Base-by-base conservation (phyloP, 106 monocot species). In the Triglochin maritima region DNA sequence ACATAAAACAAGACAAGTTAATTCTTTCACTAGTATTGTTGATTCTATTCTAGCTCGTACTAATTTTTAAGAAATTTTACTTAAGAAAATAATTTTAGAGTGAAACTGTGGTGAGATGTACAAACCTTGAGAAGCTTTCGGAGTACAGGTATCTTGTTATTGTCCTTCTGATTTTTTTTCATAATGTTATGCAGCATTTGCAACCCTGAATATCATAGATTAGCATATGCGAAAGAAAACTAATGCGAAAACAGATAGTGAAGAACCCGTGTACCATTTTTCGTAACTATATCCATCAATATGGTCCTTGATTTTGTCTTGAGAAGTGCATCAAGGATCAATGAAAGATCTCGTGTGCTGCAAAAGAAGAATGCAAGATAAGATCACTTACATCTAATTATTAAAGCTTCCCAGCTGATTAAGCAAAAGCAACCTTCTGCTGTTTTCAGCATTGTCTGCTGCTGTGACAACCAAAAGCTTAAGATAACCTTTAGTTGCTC, bases 151-250 rank as follows among this genome's bases (percentile, higher is more conserved):
- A 81, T 91, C 70, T 85, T 77, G 60, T 78, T 86, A 74, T 86
- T 84, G 50, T 88, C 82, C 63, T 66, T 77, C 50, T 82, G 70
- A 54, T 88, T 98, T 69, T 98, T 91, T 79, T 98, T 98, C 85
- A 98, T 64, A 47, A 98, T 88, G 69, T 90, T 88, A 69, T 98
- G 96, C 60, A 98, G 73, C 88, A 98, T 91, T 71, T 91, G 91
- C 72, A 91, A 60, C 12, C 96, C 96, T 98, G 66, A n/a, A 69
- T 67, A 50, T 17, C 47, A 41, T 44, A 29, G 11, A 60, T 57
- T 44, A 67, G 71, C 49, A 57, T 59, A 70, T 2, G n/a, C 12
- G 41, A 56, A 74, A 47, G 4, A 56, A 8, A 8, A 29, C 11
- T 54, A 72, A 52, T 63, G 5, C 47, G 47, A 50, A 68, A 47